A percentile compares a stretch with the other conserved stretches of the same genome.
phyloP scores from a whole-genome alignment of 345 rosid genomes.

The Euphorbia tirucalli region DNA sequence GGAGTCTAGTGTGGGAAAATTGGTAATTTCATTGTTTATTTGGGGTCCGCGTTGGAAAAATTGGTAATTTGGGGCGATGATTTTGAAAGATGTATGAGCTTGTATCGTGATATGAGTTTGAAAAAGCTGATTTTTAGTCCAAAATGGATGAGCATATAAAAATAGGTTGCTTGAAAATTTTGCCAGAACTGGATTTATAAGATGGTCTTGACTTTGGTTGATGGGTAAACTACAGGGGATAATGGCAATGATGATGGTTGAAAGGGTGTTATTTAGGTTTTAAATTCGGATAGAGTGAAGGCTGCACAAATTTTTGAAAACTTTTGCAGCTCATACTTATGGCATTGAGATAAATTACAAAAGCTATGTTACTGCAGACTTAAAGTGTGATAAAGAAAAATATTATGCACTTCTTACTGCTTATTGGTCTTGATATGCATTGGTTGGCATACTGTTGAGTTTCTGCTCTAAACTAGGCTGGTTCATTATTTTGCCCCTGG shows the following conservation, averaged over 20 bases:
- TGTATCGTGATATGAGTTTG: not conserved
- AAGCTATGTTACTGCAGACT: not conserved
- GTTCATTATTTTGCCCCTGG: not conserved
- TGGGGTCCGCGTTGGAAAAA: not conserved
- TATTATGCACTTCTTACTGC: not conserved
- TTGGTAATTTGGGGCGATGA: not conserved
- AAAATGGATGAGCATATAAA: not conserved
- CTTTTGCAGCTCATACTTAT: not conserved
- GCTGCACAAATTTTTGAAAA: not conserved
- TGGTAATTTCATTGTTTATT: not conserved
- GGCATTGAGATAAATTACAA: not conserved
- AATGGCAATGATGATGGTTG: not conserved
- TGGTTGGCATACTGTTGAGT: not conserved
- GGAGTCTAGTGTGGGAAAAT: not conserved
- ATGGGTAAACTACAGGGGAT: not conserved
- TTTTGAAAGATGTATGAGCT: not conserved
- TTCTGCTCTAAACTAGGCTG: not conserved
- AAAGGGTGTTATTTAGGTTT: not conserved
- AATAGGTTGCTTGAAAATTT: not conserved
- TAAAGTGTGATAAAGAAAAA: not conserved
- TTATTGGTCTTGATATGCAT: not conserved
- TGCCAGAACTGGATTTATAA: not conserved
- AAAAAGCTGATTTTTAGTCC: not conserved
- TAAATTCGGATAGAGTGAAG: not conserved
- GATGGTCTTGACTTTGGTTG: not conserved